Evolutionary conservation across 768 basidiomycete species (phyloP), one percentile per base, ranked within the genome.

Genomic region (Clitopilus hobsonii): DNA sequence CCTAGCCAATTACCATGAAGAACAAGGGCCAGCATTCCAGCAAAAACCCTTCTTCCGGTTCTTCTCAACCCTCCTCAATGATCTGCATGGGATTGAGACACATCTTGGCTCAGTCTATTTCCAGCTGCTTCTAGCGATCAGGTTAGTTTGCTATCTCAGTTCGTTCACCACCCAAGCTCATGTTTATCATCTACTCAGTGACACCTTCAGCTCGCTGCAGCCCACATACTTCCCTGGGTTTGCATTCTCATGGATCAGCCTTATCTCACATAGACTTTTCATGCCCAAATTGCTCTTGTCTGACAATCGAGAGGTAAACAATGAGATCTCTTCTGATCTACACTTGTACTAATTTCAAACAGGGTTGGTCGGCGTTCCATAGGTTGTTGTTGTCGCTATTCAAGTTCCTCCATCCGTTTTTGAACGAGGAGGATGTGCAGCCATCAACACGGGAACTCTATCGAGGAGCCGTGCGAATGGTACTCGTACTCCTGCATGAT

Each of bases 31-130:
- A 0, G 78, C 84, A 53, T 99, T 99, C 80, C 89, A 95, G 63
- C 94, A 96, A 70, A 94, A 98, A 69, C 96, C 97, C 0, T 98
- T 98, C 78, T 96, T 95, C 76, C 84, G 97, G 52, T 96, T 99
- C 75, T 98, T 98, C 77, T 98, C 95, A 13, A 95, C 91, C 65
- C 81, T 99, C 54, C 76, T 99, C 67, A 94, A 91, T 60, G 97
- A 99, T 67, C 71, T 99, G 29, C 88, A 93, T 60, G 71, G 85
- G 25, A 87, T 98, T 62, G 94, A 97, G 71, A 76, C 80, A 23
- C 86, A 86, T 63, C 80, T 98, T 7, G 94, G 93, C 2, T 77
- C 88, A 2, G 93, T 92, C 0, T 98, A 98, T 69, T 91, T 93
- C 78, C 89, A 89, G 61, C 65, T 95, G 62, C 72, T 99, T 61